Base-by-base conservation (phyloP, 2,329 filamentous ascomycete genomes). In the Aureobasidium sp. region DNA sequence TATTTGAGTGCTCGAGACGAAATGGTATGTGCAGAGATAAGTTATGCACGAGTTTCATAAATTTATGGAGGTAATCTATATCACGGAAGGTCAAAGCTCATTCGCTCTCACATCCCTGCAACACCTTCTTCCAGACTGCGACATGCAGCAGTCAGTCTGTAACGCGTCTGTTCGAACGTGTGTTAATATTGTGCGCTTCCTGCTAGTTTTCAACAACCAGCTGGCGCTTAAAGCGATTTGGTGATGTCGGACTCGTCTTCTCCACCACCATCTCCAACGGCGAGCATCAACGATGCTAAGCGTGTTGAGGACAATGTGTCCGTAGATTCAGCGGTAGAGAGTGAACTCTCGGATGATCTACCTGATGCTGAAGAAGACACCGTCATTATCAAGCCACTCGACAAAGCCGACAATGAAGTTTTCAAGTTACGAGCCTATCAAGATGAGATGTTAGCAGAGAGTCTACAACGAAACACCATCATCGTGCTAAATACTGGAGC, bases 401-500 rank as follows among this genome's bases (percentile, higher is more conserved):
- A 57, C n/a, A 15, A 39, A 4, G 34, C 49, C 6, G 55, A 41
- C 27, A 42, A 50, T 47, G 61, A 62, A 41, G 15, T 5, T 2
- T 62, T 63, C 34, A 48, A 60, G 21, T 68, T 78, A 6, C 75
- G 78, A 11, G 71, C 73, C 1, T 80, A 80, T 63, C 78, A 80
- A 70, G 69, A 74, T 66, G 78, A 81, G 66, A 80, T 80, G 78
- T 72, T 80, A 2, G 72, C 77, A 45, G 72, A 73, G 61, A 78
- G 76, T 66, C 62, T 80, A 36, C 67, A 70, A 47, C 66, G 68
- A 21, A 81, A 81, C 63, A 71, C 78, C 60, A 78, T 80, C 58
- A 76, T 79, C 41, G 77, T 73, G 13, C 79, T 79, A 76, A 76
- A 79, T 55, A 80, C 78, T 2, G 78, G 78, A 32, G 77, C 74